phyloP scores from a whole-genome alignment of 176 grass and related monocot genomes.

The Pontederia paniculata region DNA sequence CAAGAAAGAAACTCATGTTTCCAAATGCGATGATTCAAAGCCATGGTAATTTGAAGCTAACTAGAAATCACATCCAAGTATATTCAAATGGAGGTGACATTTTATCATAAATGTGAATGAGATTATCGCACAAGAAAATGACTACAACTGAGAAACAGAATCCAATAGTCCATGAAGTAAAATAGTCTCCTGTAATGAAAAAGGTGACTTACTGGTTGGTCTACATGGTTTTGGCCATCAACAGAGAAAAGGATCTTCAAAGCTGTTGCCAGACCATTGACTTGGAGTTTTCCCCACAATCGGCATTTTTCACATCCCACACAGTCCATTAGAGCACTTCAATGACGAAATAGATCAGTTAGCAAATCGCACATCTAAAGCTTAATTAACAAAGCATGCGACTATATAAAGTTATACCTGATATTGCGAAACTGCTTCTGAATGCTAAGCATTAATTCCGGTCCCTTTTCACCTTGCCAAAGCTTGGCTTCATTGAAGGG shows the following conservation, averaged over 20 bases:
- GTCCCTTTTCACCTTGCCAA: constrained; percentile 86
- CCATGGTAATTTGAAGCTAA: too few relatives aligned
- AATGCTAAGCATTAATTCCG: constrained; percentile 64
- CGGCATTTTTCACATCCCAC: constrained; percentile 96
- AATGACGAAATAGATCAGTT: constrained; percentile 1
- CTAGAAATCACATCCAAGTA: too few relatives aligned
- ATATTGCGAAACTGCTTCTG: constrained; percentile 96
- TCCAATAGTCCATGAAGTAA: too few relatives aligned
- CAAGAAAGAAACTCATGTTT: too few relatives aligned
- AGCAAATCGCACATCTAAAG: neutral
- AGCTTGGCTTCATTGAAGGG: constrained; percentile 90
- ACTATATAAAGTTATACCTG: constrained; percentile 31
- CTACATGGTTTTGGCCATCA: constrained; percentile 32
- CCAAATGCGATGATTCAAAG: too few relatives aligned
- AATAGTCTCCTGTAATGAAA: neutral
- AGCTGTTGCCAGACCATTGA: constrained; percentile 94
- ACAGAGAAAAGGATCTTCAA: constrained; percentile 89
- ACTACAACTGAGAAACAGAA: too few relatives aligned
- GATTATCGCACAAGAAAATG: too few relatives aligned
- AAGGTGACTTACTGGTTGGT: constrained; percentile 45
- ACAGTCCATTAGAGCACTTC: constrained; percentile 85
- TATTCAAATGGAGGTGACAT: too few relatives aligned
- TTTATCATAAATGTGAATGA: too few relatives aligned
- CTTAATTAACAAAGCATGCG: neutral
- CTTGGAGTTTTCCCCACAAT: constrained; percentile 96